Base-by-base conservation (phyloP, 108 stramenopile genomes). In the Discostella pseudostelligera region DNA sequence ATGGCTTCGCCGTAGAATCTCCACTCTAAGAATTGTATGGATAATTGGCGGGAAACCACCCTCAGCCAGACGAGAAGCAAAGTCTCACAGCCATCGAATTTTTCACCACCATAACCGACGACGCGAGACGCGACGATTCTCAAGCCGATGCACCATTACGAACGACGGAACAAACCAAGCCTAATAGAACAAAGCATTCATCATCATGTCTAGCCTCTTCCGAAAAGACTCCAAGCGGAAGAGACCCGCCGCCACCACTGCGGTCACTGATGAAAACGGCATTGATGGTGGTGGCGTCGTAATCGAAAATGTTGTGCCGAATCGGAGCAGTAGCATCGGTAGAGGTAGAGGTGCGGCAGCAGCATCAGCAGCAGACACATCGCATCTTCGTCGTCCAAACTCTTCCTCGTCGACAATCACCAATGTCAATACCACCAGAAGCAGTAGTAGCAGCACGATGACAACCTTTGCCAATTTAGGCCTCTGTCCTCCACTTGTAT, bases 401-500 rank as follows among this genome's bases (percentile, higher is more conserved):
- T 44, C 14, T 14, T 0, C 22, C 24, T 9, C 36, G 9, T 4
- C 6, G 6, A 25, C 25, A 56, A 56, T 39, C 17, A 8, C 59
- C 39, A 56, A 39, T 35, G 20, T 4, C 11, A 39, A 40, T 53
- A 14, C 51, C 0, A 37, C 58, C 20, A n/a, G n/a, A n/a, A n/a
- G n/a, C n/a, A n/a, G n/a, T n/a, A n/a, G n/a, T n/a, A n/a, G n/a
- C n/a, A n/a, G n/a, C n/a, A 13, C 69, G 4, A 56, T 40, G 3
- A 53, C 75, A 10, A 82, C 79, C 9, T 89, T 94, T 78, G 65
- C 75, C 5, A 84, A 91, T 50, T 59, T 93, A 0, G 83, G 84
- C 12, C 48, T 94, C 3, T 71, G 71, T 19, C 73, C 85, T 17
- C 82, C 89, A 0, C 74, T 94, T n/a, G 77, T 86, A 5, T 63